A percentile compares a stretch with the other conserved stretches of the same genome.
phyloP scores from a whole-genome alignment of 192 early-diverging fungal species.

The Coemansia sp. region DNA sequence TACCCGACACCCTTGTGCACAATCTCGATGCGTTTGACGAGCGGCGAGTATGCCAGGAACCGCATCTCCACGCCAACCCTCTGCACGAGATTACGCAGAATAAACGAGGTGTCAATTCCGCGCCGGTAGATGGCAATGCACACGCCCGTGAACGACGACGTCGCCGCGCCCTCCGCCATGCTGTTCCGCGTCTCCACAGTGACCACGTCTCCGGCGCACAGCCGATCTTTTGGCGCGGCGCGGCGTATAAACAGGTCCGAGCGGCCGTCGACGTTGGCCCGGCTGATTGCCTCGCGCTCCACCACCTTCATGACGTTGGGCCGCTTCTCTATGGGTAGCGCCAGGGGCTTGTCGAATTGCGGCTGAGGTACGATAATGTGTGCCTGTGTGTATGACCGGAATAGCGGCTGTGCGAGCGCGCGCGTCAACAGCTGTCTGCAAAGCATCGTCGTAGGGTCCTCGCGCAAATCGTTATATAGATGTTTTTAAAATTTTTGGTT shows the following conservation, averaged over 20 bases:
- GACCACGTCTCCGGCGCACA: conserved; percentile 63
- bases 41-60: conserved; percentile 72
- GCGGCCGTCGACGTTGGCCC: conserved; percentile 59
- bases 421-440: neutral
- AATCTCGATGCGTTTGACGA: conserved; percentile 72
- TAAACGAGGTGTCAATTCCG: conserved; percentile 75
- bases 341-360: conserved; percentile 45
- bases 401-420: neutral
- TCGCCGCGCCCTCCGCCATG: conserved; percentile 45
- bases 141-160: conserved; percentile 69
- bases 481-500: neutral
- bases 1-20: conserved; percentile 61
- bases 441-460: neutral
- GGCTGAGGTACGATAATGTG: conserved; percentile 52
- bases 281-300: conserved; percentile 60
- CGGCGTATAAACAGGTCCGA: conserved; percentile 63
- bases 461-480: neutral
- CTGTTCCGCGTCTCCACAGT: conserved; percentile 69
- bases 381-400: neutral
- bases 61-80: conserved; percentile 77
- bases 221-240: conserved; percentile 56
- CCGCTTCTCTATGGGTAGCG: conserved; percentile 37
- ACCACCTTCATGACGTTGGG: conserved; percentile 68
- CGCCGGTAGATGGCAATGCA: conserved; percentile 72
- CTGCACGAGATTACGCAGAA: conserved; percentile 73